phyloP scores from a whole-genome alignment of 1,284 basidiomycete species.

The Paramarasmius palmivorus region DNA sequence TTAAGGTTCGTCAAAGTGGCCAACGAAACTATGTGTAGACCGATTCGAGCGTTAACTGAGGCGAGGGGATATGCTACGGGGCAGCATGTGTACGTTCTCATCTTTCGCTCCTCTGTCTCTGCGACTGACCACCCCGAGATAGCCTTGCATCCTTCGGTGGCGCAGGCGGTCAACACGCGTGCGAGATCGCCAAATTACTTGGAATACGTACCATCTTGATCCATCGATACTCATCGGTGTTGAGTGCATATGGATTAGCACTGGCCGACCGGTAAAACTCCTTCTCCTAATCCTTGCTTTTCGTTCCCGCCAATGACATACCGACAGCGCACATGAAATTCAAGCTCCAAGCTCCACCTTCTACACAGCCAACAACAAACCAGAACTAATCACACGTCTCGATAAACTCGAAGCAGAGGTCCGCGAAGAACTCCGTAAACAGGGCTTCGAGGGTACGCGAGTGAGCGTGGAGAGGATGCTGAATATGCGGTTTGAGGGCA shows the following conservation, averaged over 20 bases:
- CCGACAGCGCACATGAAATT: constrained; percentile 74
- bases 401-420: constrained; percentile 69
- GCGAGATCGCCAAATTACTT: constrained; percentile 80
- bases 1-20: constrained; percentile 88
- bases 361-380: constrained; percentile 58
- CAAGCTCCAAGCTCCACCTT: constrained; percentile 86
- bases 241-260: constrained; percentile 89
- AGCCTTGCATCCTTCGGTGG: constrained; percentile 89
- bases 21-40: constrained; percentile 92
- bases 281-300: background rate
- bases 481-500: constrained; percentile 92
- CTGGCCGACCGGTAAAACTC: constrained; percentile 76
- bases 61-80: constrained; percentile 84
- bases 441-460: constrained; percentile 77
- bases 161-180: constrained; percentile 91
- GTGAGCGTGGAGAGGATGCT: constrained; percentile 81
- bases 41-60: constrained; percentile 91
- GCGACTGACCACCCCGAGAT: constrained; percentile 3
- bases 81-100: constrained; percentile 68
- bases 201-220: constrained; percentile 86
- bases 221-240: constrained; percentile 83
- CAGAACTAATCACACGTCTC: constrained; percentile 60
- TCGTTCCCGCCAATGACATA: background rate
- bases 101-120: background rate
- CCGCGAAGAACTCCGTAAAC: constrained; percentile 61